Evolutionary conservation across 768 basidiomycete genomes (phyloP), one percentile per base, ranked within the genome.

Genomic region (Myochromella boudieri): DNA sequence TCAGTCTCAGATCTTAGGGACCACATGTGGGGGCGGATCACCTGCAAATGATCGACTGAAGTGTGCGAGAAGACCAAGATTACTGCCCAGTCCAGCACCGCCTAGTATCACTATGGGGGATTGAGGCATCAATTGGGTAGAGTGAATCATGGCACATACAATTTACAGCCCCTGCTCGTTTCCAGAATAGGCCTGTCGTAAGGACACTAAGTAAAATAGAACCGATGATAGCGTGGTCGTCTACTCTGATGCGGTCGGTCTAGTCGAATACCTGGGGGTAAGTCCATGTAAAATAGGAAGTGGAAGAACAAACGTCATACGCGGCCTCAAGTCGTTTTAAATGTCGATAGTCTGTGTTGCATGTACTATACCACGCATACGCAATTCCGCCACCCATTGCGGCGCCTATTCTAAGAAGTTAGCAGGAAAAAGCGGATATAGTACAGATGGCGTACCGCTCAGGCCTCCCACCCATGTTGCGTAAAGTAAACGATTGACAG

Each of bases 201-300:
- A 91, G 60, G 11, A 85, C 76, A 12, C 77, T 78, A 46, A 74
- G 77, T 17, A 92, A 64, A 37, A 91, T 57, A 15, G 75, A 74
- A 20, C 90, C 90, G 37, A 91, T 86, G 1, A 80, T 88, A 17
- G 86, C 76, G 59, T 88, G 83, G 61, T 91, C 90, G 44, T 89
- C 81, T 37, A 76, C 72, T 52, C 87, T 71, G 42, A 87, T 64
- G 17, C 77, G 72, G 32, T 70, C 67, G 11, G 73, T 77, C 87
- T 90, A 39, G 26, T 9, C 29, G 31, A 45, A 27, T 20, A 48
- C 42, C 38, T 43, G 39, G 29, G 32, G 12, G 33, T 47, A 27
- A 31, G 29, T n/a, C n/a, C n/a, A 46, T 14, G 14, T 27, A 24
- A 27, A 42, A 37, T 5, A 11, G n/a, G n/a, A 46, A 34, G 17